Evolutionary conservation across 306 rosid species (phyloP), one percentile per base, ranked within the genome.

Genomic region (Carpinus fangiana): DNA sequence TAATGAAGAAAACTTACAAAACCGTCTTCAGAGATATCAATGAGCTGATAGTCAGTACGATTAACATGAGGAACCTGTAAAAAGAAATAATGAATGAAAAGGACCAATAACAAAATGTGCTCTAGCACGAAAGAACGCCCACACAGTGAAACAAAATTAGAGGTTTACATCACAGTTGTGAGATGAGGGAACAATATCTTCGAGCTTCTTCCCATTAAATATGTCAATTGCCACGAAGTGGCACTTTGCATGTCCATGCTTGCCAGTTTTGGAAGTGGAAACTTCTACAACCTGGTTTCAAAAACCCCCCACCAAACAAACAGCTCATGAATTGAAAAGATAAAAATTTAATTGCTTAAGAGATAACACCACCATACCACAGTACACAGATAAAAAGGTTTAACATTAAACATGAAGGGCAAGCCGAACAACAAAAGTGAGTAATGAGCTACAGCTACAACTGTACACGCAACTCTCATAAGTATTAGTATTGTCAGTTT

Each of bases 191-290:
- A 89, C 92, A 18, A 91, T 86, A 84, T 89, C 96, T 77, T 91
- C 90, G 68, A 91, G 93, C 78, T 85, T 89, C 84, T 89, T 91
- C 77, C 92, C 93, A 60, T 89, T 89, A 80, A 91, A 89, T 38
- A 88, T 88, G 80, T 91, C 93, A 76, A 86, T 89, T 13, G 65
- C 96, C 72, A 91, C 92, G 84, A 91, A 91, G 86, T 91, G 96
- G 52, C 96, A 89, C 80, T 89, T 91, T 7, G 96, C 93, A 73
- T 87, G 93, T 73, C 91, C 96, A 46, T 87, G 96, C 89, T 89
- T 91, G 26, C 93, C 93, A 5, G 93, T 87, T 75, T 89, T 89
- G 50, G 93, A 91, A 9, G 93, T 91, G 57, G 96, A 91, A 80
- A 91, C 96, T 81, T 88, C 87, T 31, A 88, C 91, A 70, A 88